A percentile compares a stretch with the other conserved stretches of the same genome.
phyloP scores from a whole-genome alignment of 495 filamentous ascomycete genomes.

The Cetradonia linearis region DNA sequence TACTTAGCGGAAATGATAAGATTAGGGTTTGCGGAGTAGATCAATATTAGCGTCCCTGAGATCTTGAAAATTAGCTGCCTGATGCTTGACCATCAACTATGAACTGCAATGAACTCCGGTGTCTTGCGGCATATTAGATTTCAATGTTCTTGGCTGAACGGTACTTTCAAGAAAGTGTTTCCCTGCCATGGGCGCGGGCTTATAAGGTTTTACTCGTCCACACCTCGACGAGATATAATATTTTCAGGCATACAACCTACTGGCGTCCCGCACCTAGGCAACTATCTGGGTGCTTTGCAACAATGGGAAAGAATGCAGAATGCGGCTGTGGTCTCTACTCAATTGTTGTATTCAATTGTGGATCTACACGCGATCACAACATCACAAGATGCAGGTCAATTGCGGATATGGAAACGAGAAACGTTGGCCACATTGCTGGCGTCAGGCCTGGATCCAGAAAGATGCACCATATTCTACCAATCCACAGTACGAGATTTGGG shows the following conservation, averaged over 20 bases:
- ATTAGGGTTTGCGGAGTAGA: background rate
- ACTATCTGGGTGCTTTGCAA: slow-evolving; percentile 86
- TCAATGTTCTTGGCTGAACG: background rate
- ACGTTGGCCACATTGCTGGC: slow-evolving; percentile 72
- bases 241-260: slow-evolving; percentile 98
- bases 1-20: background rate
- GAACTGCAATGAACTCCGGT: background rate
- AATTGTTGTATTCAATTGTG: slow-evolving; percentile 72
- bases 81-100: background rate
- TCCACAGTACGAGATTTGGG: slow-evolving; percentile 41
- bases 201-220: background rate
- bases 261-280: slow-evolving; percentile 88
- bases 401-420: slow-evolving; percentile 57
- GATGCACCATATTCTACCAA: slow-evolving; percentile 78
- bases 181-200: no score
- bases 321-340: slow-evolving; percentile 41
- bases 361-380: slow-evolving; percentile 89
- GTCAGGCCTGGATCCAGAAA: slow-evolving; percentile 66
- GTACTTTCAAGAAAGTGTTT: background rate
- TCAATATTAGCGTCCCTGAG: background rate
- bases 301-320: slow-evolving; percentile 78
- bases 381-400: slow-evolving; percentile 47
- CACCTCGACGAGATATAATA: slow-evolving; percentile 36
- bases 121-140: background rate
- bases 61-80: background rate